Evolutionary conservation across 169 alveolate species (phyloP).

Genomic region (Amoebophrya sp.): DNA sequence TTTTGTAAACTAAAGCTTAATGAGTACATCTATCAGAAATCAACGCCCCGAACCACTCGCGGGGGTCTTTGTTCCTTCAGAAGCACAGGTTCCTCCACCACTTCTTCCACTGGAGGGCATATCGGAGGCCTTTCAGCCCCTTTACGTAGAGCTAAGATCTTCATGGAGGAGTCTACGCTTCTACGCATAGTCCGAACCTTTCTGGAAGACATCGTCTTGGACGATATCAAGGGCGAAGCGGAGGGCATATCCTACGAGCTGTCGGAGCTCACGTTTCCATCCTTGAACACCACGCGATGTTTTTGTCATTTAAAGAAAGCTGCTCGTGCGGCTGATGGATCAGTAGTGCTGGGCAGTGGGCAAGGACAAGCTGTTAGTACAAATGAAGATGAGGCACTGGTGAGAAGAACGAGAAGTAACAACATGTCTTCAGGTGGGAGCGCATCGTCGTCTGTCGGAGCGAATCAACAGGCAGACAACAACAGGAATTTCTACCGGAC

Average conservation of each 20-base stretch:
- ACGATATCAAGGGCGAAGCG: not conserved
- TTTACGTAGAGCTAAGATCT: not conserved
- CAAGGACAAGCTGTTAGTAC: not conserved
- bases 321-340: not conserved
- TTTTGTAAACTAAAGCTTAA: too few relatives aligned
- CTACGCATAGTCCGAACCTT: not conserved
- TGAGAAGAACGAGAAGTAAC: too few relatives aligned
- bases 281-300: not conserved
- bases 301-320: not conserved
- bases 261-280: not conserved
- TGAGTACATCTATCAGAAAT: too few relatives aligned
- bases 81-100: too few relatives aligned
- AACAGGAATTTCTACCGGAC: not conserved
- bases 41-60: too few relatives aligned
- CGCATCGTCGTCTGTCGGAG: too few relatives aligned
- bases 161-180: not conserved
- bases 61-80: too few relatives aligned
- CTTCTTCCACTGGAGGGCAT: not conserved
- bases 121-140: not conserved
- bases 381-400: not conserved
- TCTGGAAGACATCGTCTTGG: not conserved
- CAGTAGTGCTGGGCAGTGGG: too few relatives aligned
- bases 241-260: not conserved
- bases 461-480: too few relatives aligned
- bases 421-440: too few relatives aligned